Conservation (phyloP, 2,329 filamentous ascomycete species). For the Clonostachys sp. region DNA sequence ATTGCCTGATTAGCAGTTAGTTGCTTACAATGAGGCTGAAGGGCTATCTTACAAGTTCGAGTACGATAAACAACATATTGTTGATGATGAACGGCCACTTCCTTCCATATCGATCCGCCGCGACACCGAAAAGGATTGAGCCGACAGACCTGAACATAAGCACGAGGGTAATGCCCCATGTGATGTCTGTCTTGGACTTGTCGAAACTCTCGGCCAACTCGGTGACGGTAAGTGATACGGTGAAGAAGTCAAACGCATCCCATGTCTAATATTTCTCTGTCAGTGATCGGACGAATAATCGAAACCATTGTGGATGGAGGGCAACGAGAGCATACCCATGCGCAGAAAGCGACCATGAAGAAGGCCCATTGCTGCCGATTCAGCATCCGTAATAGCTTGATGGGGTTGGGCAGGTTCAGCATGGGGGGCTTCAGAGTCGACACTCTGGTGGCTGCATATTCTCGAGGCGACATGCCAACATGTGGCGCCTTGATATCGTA, state of each 20-base stretch:
- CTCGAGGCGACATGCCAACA: too few species aligned
- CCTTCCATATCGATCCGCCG: conserved; percentile 50
- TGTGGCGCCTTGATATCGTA: too few species aligned
- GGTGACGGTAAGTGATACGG: conserved; percentile 54
- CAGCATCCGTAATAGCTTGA: conserved; percentile 42
- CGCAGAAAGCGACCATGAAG: conserved; percentile 50
- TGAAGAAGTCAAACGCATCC: conserved; percentile 66
- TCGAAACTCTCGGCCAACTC: conserved; percentile 48
- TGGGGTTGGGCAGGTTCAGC: conserved; percentile 47
- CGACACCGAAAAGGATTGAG: conserved; percentile 48
- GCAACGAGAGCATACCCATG: conserved; percentile 38
- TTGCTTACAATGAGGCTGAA: conserved; percentile 22
- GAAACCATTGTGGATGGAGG: background rate
- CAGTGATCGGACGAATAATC: background rate
- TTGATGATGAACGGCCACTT: conserved; percentile 75
- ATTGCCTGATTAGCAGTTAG: too few species aligned
- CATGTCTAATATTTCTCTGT: conserved; percentile 35
- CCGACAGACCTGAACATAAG: conserved; percentile 57
- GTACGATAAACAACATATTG: conserved; percentile 65
- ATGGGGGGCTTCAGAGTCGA: conserved; percentile 53
- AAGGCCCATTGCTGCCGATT: conserved; percentile 48
- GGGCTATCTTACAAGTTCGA: conserved; percentile 51
- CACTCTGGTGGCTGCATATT: conserved; percentile 48
- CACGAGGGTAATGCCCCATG: conserved; percentile 60
- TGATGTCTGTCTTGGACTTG: conserved; percentile 51